A percentile compares a stretch with the other conserved stretches of the same genome.
These are phyloP conservation scores for Erodium chrysanthum DNA, from an alignment of 441 rosid species.

Conservation along the genomic window DNA sequence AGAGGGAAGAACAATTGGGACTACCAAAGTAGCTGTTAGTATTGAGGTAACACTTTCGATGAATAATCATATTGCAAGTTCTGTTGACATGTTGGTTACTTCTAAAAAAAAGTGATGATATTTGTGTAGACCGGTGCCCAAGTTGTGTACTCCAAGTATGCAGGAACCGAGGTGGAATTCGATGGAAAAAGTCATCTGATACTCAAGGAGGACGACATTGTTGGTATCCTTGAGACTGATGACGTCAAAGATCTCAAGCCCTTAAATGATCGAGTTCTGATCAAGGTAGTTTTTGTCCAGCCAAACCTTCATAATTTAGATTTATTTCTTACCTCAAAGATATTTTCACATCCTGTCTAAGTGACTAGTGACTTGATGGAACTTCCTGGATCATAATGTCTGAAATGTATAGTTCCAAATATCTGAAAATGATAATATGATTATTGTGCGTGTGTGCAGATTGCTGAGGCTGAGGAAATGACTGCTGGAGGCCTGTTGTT, in stretches of 20 bases:
- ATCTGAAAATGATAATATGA: too few species aligned
- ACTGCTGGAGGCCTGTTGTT: conserved; percentile 86
- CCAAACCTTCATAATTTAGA: background rate
- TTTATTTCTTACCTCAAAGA: background rate
- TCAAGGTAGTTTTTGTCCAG: conserved; percentile 40
- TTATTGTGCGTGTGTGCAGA: conserved; percentile 24
- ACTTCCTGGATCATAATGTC: too few species aligned
- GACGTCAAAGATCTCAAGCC: conserved; percentile 92
- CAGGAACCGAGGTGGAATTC: conserved; percentile 82
- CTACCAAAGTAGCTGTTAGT: conserved; percentile 40
- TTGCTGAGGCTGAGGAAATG: conserved; percentile 80
- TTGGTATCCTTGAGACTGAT: conserved; percentile 80
- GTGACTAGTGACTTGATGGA: background rate
- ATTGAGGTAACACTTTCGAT: conserved; percentile 39
- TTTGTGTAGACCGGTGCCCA: conserved; percentile 59
- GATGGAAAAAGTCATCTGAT: conserved; percentile 69
- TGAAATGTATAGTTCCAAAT: too few species aligned
- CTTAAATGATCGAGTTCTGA: conserved; percentile 67
- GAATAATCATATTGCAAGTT: background rate
- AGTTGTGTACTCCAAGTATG: conserved; percentile 75
- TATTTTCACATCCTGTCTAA: background rate
- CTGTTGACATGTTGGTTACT: background rate
- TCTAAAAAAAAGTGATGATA: background rate
- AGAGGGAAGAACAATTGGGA: conserved; percentile 62
- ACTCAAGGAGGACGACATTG: conserved; percentile 79